Percentiles rank a stretch among this genome's conserved stretches.
Evolutionary conservation across 768 basidiomycete species (phyloP).

Genomic region (Serendipita sp.): DNA sequence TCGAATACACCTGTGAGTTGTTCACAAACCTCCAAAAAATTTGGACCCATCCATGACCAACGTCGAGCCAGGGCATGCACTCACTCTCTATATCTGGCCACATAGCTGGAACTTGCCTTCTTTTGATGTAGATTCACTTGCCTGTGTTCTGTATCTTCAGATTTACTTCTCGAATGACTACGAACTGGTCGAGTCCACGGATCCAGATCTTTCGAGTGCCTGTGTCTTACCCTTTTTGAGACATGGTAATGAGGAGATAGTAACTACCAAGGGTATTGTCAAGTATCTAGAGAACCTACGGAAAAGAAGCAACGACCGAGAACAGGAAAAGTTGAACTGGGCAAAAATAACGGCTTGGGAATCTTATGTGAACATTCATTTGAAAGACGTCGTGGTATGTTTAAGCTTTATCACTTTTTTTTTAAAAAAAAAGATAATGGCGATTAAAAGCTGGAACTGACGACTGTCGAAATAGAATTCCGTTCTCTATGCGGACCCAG

Average conservation of each 20-base stretch:
- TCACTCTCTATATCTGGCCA: neutral
- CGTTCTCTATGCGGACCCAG: neutral
- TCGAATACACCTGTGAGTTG: no score
- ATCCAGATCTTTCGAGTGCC: neutral
- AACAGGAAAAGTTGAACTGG: neutral
- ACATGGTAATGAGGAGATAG: neutral
- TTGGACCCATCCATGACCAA: no score
- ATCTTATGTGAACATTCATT: neutral
- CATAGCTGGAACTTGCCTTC: neutral
- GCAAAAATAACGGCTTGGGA: neutral
- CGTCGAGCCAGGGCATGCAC: no score
- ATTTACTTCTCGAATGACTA: neutral
- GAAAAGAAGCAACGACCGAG: no score
- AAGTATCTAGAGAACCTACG: neutral
- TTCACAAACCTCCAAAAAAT: no score
- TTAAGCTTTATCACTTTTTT: no score
- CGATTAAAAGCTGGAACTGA: neutral
- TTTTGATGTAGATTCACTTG: neutral
- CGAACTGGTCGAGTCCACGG: neutral
- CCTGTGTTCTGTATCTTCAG: neutral
- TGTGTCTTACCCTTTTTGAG: neutral
- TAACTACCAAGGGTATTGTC: neutral
- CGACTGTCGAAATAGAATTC: neutral
- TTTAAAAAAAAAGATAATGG: no score
- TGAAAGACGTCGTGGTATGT: neutral